Percentiles rank a stretch among this genome's conserved stretches.
Evolutionary conservation across 345 rosid species (phyloP).

Genomic region (Salix brachista): DNA sequence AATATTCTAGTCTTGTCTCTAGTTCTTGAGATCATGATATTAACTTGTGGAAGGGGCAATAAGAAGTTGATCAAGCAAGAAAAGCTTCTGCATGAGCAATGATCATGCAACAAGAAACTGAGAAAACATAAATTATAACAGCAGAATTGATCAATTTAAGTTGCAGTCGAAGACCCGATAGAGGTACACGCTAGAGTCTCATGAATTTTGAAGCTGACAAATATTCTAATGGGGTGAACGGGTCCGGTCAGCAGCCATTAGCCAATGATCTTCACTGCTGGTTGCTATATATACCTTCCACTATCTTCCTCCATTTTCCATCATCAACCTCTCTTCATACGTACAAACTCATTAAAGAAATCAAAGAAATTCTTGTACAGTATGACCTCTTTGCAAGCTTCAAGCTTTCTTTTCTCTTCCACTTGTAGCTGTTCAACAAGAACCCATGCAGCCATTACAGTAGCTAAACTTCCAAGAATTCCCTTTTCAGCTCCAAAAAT

Average conservation of each 20-base stretch:
- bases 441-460: slow-evolving; percentile 33
- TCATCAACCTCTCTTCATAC: neutral
- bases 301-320: neutral
- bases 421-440: slow-evolving; percentile 16
- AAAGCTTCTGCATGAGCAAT: no score
- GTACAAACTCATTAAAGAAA: neutral
- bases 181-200: neutral
- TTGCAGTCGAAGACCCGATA: neutral
- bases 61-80: no score
- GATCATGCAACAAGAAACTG: neutral
- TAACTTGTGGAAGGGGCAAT: no score
- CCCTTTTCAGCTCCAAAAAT: slow-evolving; percentile 26
- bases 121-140: neutral
- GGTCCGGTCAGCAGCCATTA: neutral
- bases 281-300: neutral
- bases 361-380: neutral
- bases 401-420: slow-evolving; percentile 29
- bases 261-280: neutral
- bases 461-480: slow-evolving; percentile 41
- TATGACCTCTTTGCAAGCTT: slow-evolving; percentile 47
- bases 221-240: neutral
- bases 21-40: no score
- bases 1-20: no score
- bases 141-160: neutral
- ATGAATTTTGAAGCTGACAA: neutral